A percentile compares a stretch with the other conserved stretches of the same genome.
These are phyloP conservation scores for Diplogelasinospora grovesii DNA, from an alignment of 495 filamentous ascomycete species.

Conservation along the genomic window DNA sequence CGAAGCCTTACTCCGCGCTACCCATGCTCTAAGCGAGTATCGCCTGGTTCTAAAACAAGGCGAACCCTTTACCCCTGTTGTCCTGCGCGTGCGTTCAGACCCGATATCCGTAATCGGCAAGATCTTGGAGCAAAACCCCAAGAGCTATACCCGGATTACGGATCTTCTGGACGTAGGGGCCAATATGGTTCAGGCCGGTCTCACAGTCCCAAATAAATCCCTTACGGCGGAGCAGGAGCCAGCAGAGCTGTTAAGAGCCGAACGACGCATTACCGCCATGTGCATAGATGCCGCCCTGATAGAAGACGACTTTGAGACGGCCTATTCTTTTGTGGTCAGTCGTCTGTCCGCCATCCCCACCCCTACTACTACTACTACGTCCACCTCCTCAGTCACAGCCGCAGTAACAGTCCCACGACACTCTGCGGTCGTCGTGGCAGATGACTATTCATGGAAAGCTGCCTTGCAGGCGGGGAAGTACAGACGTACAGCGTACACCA, in stretches of 20 bases:
- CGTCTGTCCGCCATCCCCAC: slow-evolving; percentile 29
- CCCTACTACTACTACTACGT: no score
- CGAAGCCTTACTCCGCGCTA: slow-evolving; percentile 70
- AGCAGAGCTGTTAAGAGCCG: slow-evolving; percentile 30
- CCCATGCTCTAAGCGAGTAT: slow-evolving; percentile 82
- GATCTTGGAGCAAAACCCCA: slow-evolving; percentile 79
- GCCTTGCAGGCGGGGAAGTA: slow-evolving; percentile 84
- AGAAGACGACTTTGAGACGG: slow-evolving; percentile 92
- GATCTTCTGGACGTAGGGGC: slow-evolving; percentile 72
- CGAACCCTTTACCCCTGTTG: slow-evolving; percentile 86
- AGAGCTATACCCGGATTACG: slow-evolving; percentile 80
- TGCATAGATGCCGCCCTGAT: slow-evolving; percentile 80
- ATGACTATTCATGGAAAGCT: slow-evolving; percentile 88
- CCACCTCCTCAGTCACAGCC: slow-evolving; percentile 15
- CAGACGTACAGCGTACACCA: slow-evolving; percentile 43
- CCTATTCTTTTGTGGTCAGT: slow-evolving; percentile 89
- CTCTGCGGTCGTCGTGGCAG: slow-evolving; percentile 33
- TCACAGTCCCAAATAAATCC: slow-evolving; percentile 32
- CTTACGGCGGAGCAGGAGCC: slow-evolving; percentile 21
- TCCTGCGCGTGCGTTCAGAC: slow-evolving; percentile 78
- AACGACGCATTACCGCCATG: slow-evolving; percentile 74
- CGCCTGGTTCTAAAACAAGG: slow-evolving; percentile 84
- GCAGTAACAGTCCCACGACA: no score
- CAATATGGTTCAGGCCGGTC: slow-evolving; percentile 67
- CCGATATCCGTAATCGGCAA: slow-evolving; percentile 77